Percentiles rank a stretch among this genome's conserved stretches.
Conservation (phyloP, 306 rosid species). For the Adenanthera pavonina region DNA sequence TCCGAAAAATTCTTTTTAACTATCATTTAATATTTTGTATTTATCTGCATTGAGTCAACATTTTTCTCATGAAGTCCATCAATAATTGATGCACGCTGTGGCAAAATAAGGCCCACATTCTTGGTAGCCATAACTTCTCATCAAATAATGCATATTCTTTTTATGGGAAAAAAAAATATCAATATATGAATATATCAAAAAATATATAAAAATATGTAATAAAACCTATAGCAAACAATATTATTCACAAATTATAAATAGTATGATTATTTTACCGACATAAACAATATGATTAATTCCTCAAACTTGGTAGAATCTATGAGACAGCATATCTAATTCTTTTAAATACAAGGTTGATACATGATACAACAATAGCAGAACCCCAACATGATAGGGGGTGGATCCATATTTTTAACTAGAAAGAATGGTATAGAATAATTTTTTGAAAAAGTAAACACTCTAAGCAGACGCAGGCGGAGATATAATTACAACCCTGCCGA, state of each 20-base stretch:
- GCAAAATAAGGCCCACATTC: slow-evolving; percentile 25
- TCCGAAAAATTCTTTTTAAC: background rate
- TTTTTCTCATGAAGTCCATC: slow-evolving; percentile 1
- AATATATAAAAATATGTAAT: no score
- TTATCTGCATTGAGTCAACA: background rate
- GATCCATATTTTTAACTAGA: slow-evolving; percentile 30
- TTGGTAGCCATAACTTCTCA: background rate
- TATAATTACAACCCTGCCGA: slow-evolving; percentile 71
- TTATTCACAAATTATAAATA: background rate
- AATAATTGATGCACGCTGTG: slow-evolving; percentile 9
- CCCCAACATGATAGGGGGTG: slow-evolving; percentile 22
- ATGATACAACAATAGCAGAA: slow-evolving; percentile 11
- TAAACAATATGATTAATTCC: background rate
- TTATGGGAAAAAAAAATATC: no score
- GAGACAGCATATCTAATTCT: background rate
- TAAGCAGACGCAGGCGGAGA: background rate
- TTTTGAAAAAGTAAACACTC: background rate
- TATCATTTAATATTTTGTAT: background rate
- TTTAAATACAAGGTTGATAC: background rate
- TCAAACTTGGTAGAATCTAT: background rate
- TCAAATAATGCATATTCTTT: slow-evolving; percentile 8
- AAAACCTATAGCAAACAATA: background rate
- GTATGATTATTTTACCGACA: background rate
- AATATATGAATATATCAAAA: background rate
- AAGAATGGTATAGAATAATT: slow-evolving; percentile 41